Percentiles rank a stretch among this genome's conserved stretches.
phyloP scores from a whole-genome alignment of 139 green algal species.

The Nannochloris sp. region DNA sequence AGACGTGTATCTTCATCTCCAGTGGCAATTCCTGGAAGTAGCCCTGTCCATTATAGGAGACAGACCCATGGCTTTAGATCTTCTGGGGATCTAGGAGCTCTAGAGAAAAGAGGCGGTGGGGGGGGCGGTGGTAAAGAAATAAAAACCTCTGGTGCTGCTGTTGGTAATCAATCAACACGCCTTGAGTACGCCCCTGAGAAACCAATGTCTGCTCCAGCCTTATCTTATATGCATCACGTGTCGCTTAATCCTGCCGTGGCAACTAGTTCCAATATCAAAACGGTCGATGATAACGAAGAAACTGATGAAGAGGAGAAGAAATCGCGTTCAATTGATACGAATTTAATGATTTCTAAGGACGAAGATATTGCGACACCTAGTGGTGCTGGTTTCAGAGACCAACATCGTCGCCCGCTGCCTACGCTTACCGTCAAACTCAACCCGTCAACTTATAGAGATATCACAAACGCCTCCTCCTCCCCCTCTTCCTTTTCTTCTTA shows the following conservation, averaged over 20 bases:
- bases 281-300: neutral
- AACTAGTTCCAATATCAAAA: too few species aligned
- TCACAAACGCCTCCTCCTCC: constrained; percentile 6
- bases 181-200: neutral
- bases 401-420: neutral
- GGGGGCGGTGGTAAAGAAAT: too few species aligned
- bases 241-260: neutral
- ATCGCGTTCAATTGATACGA: neutral
- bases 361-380: neutral
- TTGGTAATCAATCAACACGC: too few species aligned
- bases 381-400: neutral
- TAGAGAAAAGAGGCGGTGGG: too few species aligned
- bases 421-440: neutral
- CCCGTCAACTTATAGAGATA: constrained; percentile 1
- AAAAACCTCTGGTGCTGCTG: too few species aligned
- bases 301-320: neutral
- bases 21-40: constrained; percentile 23
- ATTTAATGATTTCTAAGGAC: neutral
- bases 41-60: neutral
- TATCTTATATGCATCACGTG: constrained; percentile 11
- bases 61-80: constrained; percentile 12
- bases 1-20: constrained; percentile 11
- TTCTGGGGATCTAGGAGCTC: constrained; percentile 8
- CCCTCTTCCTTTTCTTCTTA: constrained; percentile 11
- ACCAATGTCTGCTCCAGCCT: constrained; percentile 13